Evolutionary conservation across 768 basidiomycete genomes (phyloP), one percentile per base, ranked within the genome.

Genomic region (Leccinum rimulosum): DNA sequence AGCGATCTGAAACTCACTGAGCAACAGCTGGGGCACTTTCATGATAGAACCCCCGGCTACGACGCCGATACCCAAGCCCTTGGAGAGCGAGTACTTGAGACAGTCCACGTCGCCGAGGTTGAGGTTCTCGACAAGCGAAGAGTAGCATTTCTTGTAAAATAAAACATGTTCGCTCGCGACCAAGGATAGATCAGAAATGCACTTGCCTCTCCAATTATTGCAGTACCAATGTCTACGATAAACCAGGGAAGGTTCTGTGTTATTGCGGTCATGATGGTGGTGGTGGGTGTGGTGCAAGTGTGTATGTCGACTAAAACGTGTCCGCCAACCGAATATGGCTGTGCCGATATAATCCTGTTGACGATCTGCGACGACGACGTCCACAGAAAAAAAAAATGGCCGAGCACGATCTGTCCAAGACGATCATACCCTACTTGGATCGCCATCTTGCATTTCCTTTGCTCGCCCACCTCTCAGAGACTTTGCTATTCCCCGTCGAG

Each of bases 381-480:
- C 31, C 4, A 33, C 31, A 11, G 9, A 45, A 55, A 59, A 62
- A 61, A 69, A 65, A 67, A 72, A 91, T 91, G 93, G 87, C 93
- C 17, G 90, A 95, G 73, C 83, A 88, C 82, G 94, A 97, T 76
- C 85, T 98, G 67, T 91, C 94, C 15, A 87, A 88, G 73, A 92
- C 89, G 57, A 84, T 98, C 54, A 91, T 98, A 58, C 87, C 94
- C 3, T 91, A 93, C 77, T 80, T 97, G 61, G 97, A 99, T 76
- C 85, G 97, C 55, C 97, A 99, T 81, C 82, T 99, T 31, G 88
- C 90, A 40, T 91, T 98, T 67, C 95, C 97, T 28, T 77, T 98
- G 9, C 89, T 99, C 61, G 86, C 90, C 10, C 94, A 96, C 77
- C 87, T 98, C 48, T 82, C 80, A 15, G 88, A 91, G 60, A 83